A percentile compares a stretch with the other conserved stretches of the same genome.
These are phyloP conservation scores for Iris pallida DNA, from an alignment of 116 monocot genomes.

Conservation along the genomic window DNA sequence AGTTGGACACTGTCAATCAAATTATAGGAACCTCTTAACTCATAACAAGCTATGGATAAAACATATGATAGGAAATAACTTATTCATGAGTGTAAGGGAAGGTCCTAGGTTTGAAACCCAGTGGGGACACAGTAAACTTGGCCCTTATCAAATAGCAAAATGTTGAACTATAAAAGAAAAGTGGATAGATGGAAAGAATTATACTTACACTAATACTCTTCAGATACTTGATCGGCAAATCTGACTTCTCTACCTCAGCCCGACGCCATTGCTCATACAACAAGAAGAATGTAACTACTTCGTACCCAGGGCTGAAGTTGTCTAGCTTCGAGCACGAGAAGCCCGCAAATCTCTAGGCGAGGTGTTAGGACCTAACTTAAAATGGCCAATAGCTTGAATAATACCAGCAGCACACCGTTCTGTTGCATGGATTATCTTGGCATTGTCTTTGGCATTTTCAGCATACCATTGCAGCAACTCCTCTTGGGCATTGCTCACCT, in stretches of 20 bases:
- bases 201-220: conserved; percentile 39
- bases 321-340: conserved; percentile 29
- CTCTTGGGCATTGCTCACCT: conserved; percentile 88
- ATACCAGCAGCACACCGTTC: conserved; percentile 86
- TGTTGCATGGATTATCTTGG: conserved; percentile 66
- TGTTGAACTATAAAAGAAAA: not conserved
- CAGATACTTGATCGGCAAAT: conserved; percentile 25
- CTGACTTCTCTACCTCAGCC: conserved; percentile 38
- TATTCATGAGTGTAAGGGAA: too few species aligned
- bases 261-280: conserved; percentile 59
- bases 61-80: not conserved
- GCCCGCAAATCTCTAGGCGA: conserved; percentile 57
- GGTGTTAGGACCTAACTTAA: conserved; percentile 62
- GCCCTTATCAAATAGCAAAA: too few species aligned
- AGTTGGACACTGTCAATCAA: conserved; percentile 37
- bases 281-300: conserved; percentile 54
- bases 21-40: not conserved
- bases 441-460: conserved; percentile 62
- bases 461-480: conserved; percentile 77
- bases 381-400: conserved; percentile 80
- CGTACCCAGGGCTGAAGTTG: conserved; percentile 37
- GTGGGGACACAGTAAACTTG: too few species aligned
- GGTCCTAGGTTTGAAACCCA: too few species aligned
- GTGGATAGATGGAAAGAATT: not conserved
- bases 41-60: not conserved